These are phyloP conservation scores for Penicillium manginii DNA, from an alignment of 495 filamentous ascomycete species.

Conservation along the genomic window DNA sequence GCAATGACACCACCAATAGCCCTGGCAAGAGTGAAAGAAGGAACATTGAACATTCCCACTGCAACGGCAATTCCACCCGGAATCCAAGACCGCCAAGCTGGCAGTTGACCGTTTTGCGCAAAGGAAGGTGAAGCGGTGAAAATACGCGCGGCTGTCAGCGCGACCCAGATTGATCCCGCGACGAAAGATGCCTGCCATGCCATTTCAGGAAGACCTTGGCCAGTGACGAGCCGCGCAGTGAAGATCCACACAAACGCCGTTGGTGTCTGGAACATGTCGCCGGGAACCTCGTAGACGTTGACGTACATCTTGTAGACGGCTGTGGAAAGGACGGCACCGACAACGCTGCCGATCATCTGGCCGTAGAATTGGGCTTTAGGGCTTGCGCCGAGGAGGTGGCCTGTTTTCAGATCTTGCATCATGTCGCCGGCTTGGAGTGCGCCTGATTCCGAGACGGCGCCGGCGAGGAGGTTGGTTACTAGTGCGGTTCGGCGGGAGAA, in stretches of 20 bases:
- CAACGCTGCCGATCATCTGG: conserved; percentile 85
- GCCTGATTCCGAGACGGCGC: conserved; percentile 86
- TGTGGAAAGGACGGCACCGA: conserved; percentile 87
- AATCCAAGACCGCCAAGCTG: conserved; percentile 55
- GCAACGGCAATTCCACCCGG: conserved; percentile 96
- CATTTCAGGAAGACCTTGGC: conserved; percentile 82
- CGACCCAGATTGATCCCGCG: conserved; percentile 69
- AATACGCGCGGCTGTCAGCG: conserved; percentile 70
- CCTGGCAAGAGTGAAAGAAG: conserved; percentile 90
- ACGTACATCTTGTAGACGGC: conserved; percentile 92
- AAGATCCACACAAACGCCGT: conserved; percentile 97
- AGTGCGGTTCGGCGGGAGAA: conserved; percentile 63
- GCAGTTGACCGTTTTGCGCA: conserved; percentile 23
- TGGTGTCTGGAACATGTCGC: conserved; percentile 87
- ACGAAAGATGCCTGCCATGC: conserved; percentile 76
- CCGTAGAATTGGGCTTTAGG: conserved; percentile 97
- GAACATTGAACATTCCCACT: conserved; percentile 97
- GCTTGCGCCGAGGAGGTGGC: conserved; percentile 87
- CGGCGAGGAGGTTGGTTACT: conserved; percentile 90
- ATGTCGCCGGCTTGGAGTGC: conserved; percentile 95
- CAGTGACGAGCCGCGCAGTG: conserved; percentile 91
- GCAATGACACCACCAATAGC: conserved; percentile 82
- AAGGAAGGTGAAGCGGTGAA: conserved; percentile 45
- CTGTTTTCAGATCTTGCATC: conserved; percentile 98
- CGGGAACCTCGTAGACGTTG: conserved; percentile 83